A percentile compares a stretch with the other conserved stretches of the same genome.
Evolutionary conservation across 495 filamentous ascomycete species (phyloP).

Genomic region (Daldinia loculata): DNA sequence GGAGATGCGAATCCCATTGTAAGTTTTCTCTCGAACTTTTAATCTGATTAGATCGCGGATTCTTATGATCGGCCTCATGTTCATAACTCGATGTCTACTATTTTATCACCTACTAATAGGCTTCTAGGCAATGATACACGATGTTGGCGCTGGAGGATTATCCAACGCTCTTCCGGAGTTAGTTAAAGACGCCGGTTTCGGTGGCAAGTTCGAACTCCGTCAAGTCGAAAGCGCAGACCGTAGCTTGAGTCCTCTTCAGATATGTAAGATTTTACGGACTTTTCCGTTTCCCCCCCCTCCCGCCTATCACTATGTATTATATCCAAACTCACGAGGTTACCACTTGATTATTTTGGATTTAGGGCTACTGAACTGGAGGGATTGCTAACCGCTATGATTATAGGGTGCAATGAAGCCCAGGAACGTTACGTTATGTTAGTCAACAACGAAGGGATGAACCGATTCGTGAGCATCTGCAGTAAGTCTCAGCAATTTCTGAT

Average conservation of each 20-base stretch:
- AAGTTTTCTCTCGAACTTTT: slow-evolving; percentile 1
- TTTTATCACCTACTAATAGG: background rate
- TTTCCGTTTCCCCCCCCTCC: background rate
- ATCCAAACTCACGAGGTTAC: background rate
- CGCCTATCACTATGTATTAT: background rate
- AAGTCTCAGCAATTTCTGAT: slow-evolving; percentile 40
- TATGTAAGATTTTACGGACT: slow-evolving; percentile 19
- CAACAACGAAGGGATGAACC: slow-evolving; percentile 77
- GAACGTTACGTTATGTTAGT: slow-evolving; percentile 92
- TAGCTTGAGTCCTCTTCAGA: slow-evolving; percentile 89
- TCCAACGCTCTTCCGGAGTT: slow-evolving; percentile 94
- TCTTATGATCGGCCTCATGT: too few relatives aligned
- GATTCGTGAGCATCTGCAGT: slow-evolving; percentile 82
- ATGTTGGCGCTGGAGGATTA: slow-evolving; percentile 93
- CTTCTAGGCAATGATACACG: slow-evolving; percentile 81
- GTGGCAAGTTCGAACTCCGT: slow-evolving; percentile 88
- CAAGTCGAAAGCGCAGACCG: slow-evolving; percentile 89
- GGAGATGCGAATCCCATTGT: slow-evolving; percentile 83
- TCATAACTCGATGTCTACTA: background rate
- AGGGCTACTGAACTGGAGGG: background rate
- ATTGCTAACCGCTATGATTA: slow-evolving; percentile 5
- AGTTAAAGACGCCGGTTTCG: slow-evolving; percentile 88
- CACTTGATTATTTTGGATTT: background rate
- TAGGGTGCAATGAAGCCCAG: slow-evolving; percentile 86
- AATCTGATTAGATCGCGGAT: background rate